Evolutionary conservation across 768 basidiomycete species (phyloP).

Genomic region (Agrocybe chaxingu): DNA sequence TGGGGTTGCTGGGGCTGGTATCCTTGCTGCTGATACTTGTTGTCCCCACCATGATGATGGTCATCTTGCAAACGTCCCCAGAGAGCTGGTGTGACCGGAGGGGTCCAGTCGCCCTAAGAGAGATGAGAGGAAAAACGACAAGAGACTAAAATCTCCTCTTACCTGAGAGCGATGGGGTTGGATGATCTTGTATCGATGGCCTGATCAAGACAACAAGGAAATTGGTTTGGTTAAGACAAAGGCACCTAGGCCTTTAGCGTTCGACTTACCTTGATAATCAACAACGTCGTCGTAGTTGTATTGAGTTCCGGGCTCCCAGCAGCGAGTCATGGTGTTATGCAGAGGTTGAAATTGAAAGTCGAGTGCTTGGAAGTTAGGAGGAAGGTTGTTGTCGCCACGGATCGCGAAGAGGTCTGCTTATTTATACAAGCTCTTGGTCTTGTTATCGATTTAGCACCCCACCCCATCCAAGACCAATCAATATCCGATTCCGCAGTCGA

Average conservation of each 20-base stretch:
- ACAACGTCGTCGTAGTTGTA: constrained; percentile 58
- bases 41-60: constrained; percentile 7
- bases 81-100: constrained; percentile 56
- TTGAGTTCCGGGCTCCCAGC: constrained; percentile 62
- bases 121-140: neutral
- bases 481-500: neutral
- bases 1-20: constrained; percentile 24
- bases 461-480: neutral
- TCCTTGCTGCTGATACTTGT: constrained; percentile 22
- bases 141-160: constrained; percentile 5
- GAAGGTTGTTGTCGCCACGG: too few relatives aligned
- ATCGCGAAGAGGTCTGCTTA: too few relatives aligned
- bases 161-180: constrained; percentile 73
- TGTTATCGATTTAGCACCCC: neutral
- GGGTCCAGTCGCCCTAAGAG: constrained; percentile 64
- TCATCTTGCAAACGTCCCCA: constrained; percentile 54
- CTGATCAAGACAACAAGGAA: constrained; percentile 24
- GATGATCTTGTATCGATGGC: constrained; percentile 62
- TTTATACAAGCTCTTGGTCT: neutral
- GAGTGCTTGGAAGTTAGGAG: too few relatives aligned
- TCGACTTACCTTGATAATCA: constrained; percentile 45
- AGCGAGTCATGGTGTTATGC: constrained; percentile 32
- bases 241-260: neutral
- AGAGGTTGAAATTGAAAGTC: too few relatives aligned
- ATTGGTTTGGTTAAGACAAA: neutral